Evolutionary conservation across 495 filamentous ascomycete species (phyloP), one percentile per base, ranked within the genome.

Genomic region (Aspergillus saccharolyticus): DNA sequence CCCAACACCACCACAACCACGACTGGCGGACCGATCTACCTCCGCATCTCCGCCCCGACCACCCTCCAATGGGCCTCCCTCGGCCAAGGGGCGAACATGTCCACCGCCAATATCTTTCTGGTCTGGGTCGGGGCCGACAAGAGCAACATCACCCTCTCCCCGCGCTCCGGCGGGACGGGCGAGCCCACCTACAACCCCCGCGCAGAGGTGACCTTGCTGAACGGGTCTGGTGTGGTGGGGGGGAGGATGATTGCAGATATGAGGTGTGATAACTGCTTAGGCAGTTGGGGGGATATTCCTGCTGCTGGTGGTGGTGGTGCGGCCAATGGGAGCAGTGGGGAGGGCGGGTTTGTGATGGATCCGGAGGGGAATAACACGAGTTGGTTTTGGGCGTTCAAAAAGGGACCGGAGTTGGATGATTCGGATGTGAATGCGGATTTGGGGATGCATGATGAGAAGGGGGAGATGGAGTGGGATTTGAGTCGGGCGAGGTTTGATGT

Each of bases 381-480:
- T 1, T 46, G 44, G 44, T 46, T 46, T 15, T 46, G 44, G 44
- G 44, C 44, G 7, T 46, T 3, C 5, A 1, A 46, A 15, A 7
- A 3, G 3, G 44, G 44, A 0, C 7, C n/a, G 44, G 0, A 5
- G 10, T 9, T 46, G 5, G 21, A 21, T 18, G 21, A 1, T 12
- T 7, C n/a, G 7, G 44, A 46, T 22, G 10, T 16, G 1, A 5
- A 4, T 1, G 44, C 44, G 18, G 44, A 46, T 3, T 22, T 46
- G 44, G 44, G 18, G 44, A 46, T 46, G 44, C 44, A 46, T 46
- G 44, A 46, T 46, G 44, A 21, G 5, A 46, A 46, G 17, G 44
- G 44, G n/a, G 21, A 9, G 9, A 46, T 46, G 18, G 9, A 10
- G 44, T 22, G 12, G 1, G 44, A 46, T 15, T 19, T 46, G 44